Evolutionary conservation across 208 protist genomes (phyloP).

Genomic region (Wallacemonas sp.): DNA sequence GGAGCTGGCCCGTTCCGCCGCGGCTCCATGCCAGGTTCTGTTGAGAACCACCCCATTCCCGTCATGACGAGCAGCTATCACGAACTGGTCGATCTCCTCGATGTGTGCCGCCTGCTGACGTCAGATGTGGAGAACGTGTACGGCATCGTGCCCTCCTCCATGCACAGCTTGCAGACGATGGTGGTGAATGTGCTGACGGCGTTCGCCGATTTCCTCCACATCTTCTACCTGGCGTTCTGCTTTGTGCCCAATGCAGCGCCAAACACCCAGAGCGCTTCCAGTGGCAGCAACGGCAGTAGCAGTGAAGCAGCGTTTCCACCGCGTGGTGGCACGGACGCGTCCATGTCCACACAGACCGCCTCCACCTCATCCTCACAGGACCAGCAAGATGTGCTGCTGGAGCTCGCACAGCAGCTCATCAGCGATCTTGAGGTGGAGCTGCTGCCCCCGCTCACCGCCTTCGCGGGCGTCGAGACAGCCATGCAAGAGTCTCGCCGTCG

Average conservation of each 20-base stretch:
- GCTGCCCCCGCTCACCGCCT: neutral
- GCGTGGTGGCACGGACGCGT: neutral
- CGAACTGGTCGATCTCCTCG: constrained; percentile 29
- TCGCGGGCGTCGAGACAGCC: neutral
- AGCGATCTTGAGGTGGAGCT: neutral
- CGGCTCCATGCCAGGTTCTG: neutral
- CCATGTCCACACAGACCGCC: neutral
- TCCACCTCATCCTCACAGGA: neutral
- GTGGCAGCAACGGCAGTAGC: no score
- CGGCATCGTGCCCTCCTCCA: constrained; percentile 17
- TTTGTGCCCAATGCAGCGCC: neutral
- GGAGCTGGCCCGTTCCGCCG: neutral
- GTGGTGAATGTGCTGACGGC: constrained; percentile 13
- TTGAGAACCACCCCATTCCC: neutral
- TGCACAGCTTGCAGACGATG: constrained; percentile 23
- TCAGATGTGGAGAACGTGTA: constrained; percentile 40
- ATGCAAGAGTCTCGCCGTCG: constrained; percentile 12
- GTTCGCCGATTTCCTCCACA: neutral
- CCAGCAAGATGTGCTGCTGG: neutral
- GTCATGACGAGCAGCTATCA: neutral
- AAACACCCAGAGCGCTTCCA: no score
- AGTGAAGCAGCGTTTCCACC: no score
- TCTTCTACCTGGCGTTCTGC: constrained; percentile 7
- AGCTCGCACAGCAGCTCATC: constrained; percentile 12
- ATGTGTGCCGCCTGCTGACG: constrained; percentile 31